A percentile compares a stretch with the other conserved stretches of the same genome.
phyloP scores from a whole-genome alignment of 2,329 filamentous ascomycete species.

The Lecanicillium sp. region DNA sequence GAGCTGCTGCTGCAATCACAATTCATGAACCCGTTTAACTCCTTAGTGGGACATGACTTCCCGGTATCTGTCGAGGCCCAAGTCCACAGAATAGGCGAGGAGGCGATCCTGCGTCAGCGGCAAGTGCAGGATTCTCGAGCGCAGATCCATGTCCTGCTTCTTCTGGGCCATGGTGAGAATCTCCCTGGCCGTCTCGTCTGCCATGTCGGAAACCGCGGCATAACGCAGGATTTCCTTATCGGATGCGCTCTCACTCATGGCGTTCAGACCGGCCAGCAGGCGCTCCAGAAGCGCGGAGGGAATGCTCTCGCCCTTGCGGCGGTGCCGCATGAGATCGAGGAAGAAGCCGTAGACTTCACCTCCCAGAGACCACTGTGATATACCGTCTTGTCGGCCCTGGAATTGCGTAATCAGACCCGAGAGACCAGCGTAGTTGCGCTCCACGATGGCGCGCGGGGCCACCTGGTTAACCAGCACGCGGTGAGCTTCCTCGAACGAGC shows the following conservation, averaged over 20 bases:
- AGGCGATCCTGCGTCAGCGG: conserved; percentile 69
- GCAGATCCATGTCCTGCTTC: conserved; percentile 40
- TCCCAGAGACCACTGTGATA: conserved; percentile 70
- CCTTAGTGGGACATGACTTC: conserved; percentile 49
- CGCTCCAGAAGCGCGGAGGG: conserved; percentile 46
- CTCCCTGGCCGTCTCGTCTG: conserved; percentile 62
- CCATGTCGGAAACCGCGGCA: conserved; percentile 79
- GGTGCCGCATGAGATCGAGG: conserved; percentile 43
- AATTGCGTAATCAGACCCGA: conserved; percentile 68
- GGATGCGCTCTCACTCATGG: conserved; percentile 41
- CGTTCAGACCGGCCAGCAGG: conserved; percentile 50
- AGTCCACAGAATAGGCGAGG: conserved; percentile 62
- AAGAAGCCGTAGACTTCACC: conserved; percentile 71
- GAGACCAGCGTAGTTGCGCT: conserved; percentile 68
- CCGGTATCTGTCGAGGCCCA: conserved; percentile 64
- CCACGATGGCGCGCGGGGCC: conserved; percentile 75
- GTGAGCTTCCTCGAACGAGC: conserved; percentile 75
- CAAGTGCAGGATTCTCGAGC: conserved; percentile 45
- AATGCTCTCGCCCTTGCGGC: conserved; percentile 34
- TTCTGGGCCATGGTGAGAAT: conserved; percentile 50
- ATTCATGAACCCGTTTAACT: conserved; percentile 2
- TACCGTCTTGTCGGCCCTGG: conserved; percentile 50
- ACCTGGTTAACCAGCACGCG: conserved; percentile 74
- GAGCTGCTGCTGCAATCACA: neutral
- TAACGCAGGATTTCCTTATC: conserved; percentile 46